phyloP scores from a whole-genome alignment of 176 grass and related monocot species.

The Oryza longistaminata region DNA sequence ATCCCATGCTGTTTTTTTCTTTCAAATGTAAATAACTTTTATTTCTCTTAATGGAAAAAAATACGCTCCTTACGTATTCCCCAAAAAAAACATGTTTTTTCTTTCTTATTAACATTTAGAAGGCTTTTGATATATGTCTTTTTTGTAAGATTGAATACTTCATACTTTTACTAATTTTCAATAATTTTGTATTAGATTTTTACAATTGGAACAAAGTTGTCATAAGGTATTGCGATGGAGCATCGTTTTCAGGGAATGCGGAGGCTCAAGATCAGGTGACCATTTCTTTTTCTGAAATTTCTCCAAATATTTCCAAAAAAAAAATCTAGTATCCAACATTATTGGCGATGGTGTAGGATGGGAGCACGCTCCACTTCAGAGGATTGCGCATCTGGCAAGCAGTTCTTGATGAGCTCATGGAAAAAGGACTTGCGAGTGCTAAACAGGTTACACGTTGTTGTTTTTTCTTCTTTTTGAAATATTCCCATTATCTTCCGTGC shows the following conservation, averaged over 20 bases:
- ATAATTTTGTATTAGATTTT: conserved; percentile 44
- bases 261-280: conserved; percentile 50
- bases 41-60: too few relatives aligned
- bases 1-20: too few relatives aligned
- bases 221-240: conserved; percentile 76
- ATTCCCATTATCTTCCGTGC: background rate
- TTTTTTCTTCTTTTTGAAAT: background rate
- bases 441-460: conserved; percentile 48
- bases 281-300: background rate
- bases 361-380: conserved; percentile 53
- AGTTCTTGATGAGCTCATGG: conserved; percentile 59
- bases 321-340: background rate
- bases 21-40: too few relatives aligned
- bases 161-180: conserved; percentile 3
- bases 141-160: too few relatives aligned
- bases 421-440: conserved; percentile 58
- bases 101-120: background rate
- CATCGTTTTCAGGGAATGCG: conserved; percentile 64
- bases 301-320: background rate
- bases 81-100: background rate
- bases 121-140: too few relatives aligned
- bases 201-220: conserved; percentile 83
- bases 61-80: too few relatives aligned
- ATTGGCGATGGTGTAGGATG: conserved; percentile 41
- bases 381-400: conserved; percentile 70